These are phyloP conservation scores for Cyberlindnera mississippiensis DNA, from an alignment of 805 yeast genomes.

Conservation along the genomic window DNA sequence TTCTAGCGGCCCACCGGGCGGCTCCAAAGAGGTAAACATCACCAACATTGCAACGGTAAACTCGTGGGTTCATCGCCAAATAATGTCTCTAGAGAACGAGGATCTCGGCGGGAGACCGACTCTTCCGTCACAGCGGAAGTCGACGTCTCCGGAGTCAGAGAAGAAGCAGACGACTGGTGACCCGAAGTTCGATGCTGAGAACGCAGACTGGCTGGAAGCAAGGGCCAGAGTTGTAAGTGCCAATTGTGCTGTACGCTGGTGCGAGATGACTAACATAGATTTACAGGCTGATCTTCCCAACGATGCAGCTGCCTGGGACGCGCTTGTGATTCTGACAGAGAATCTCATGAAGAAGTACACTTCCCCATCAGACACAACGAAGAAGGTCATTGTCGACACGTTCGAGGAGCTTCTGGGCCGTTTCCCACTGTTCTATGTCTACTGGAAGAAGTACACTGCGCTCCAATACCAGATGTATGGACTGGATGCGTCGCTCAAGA, in stretches of 20 bases:
- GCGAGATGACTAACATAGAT: slow-evolving; percentile 3
- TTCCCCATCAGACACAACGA: slow-evolving; percentile 30
- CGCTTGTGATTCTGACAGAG: slow-evolving; percentile 33
- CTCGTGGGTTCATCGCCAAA: no score
- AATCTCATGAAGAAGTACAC: slow-evolving; percentile 31
- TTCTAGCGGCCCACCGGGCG: not conserved
- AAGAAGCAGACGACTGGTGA: slow-evolving; percentile 8
- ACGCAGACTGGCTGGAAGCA: slow-evolving; percentile 24
- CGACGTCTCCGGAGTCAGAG: not conserved
- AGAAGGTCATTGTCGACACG: slow-evolving; percentile 30
- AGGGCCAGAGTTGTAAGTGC: slow-evolving; percentile 20
- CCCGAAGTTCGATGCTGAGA: slow-evolving; percentile 20
- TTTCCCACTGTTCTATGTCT: slow-evolving; percentile 55
- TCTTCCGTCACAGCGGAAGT: not conserved
- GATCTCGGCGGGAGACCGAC: not conserved
- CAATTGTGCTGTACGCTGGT: not conserved
- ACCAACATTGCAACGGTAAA: no score
- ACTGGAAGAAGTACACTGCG: slow-evolving; percentile 62
- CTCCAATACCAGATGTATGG: slow-evolving; percentile 57
- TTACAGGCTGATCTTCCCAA: slow-evolving; percentile 16
- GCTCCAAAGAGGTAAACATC: no score
- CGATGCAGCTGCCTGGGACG: slow-evolving; percentile 39
- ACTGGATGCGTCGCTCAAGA: slow-evolving; percentile 42
- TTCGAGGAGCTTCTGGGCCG: slow-evolving; percentile 42
- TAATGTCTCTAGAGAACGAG: not conserved